Conservation (phyloP, 148 eudicot species). For the Rhododendron ferrugineum region DNA sequence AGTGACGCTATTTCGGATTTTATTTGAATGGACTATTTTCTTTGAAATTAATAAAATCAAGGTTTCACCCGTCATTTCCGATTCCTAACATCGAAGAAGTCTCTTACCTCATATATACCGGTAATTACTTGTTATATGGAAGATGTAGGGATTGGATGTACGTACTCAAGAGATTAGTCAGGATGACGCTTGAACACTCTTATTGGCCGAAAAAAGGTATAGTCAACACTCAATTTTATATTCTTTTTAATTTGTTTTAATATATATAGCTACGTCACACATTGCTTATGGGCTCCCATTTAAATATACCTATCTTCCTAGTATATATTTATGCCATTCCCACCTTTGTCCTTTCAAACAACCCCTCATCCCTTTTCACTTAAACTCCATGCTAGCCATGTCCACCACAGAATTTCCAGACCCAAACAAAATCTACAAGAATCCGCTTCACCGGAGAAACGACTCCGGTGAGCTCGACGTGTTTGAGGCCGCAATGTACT, state of each 20-base stretch:
- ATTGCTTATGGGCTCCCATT: not conserved
- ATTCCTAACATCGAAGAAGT: too few relatives aligned
- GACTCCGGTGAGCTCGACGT: slow-evolving; percentile 81
- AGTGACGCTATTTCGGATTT: not conserved
- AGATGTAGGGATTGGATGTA: too few relatives aligned
- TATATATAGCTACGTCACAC: too few relatives aligned
- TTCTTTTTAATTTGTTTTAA: too few relatives aligned
- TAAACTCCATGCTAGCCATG: slow-evolving; percentile 35
- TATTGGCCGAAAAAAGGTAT: too few relatives aligned
- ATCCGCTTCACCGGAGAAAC: slow-evolving; percentile 35
- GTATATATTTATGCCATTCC: not conserved
- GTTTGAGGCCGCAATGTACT: slow-evolving; percentile 73
- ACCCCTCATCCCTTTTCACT: not conserved
- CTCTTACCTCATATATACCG: not conserved
- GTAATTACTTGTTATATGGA: too few relatives aligned
- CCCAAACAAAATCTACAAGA: slow-evolving; percentile 36
- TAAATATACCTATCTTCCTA: not conserved
- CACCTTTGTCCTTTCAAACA: not conserved
- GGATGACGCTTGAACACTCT: too few relatives aligned
- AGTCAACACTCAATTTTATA: too few relatives aligned
- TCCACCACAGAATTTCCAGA: slow-evolving; percentile 24
- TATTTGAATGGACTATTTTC: not conserved
- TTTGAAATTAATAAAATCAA: not conserved
- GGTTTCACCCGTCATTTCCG: not conserved
- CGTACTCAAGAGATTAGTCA: too few relatives aligned